Base-by-base conservation (phyloP, 2,329 filamentous ascomycete genomes). In the Arthroderma sp. region DNA sequence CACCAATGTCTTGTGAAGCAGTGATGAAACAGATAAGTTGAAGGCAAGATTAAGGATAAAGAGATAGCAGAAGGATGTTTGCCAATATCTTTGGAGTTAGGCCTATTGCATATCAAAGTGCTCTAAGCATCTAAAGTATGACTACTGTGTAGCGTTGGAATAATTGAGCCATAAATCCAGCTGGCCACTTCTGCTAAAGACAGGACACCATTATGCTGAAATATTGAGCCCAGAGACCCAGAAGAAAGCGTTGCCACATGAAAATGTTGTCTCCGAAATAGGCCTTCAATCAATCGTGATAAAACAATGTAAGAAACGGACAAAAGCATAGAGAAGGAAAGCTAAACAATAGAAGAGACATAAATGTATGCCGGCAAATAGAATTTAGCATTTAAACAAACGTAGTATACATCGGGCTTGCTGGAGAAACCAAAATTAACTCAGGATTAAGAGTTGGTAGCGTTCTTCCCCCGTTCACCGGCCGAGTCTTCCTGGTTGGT, bases 401-500 rank as follows among this genome's bases (percentile, higher is more conserved):
- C 4, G 28, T 58, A 58, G 52, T 55, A 55, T 58, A 58, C 56
- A 58, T 44, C 54, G 37, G 41, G 23, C 41, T 11, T 56, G 49
- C 38, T 51, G 31, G 37, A 43, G 39, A 25, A 55, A 38, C 31
- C 19, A 54, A 59, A 60, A 58, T 2, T 4, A 35, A 25, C 11
- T 37, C 28, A 31, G 17, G 17, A 19, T 54, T 65, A 71, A 62
- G 66, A 71, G 61, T 67, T 65, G 57, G 44, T 35, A 17, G 66
- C 59, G 51, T 62, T 66, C 64, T 74, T 76, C 57, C 66, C 68
- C 65, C 74, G 74, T 57, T 74, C 74, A 28, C 66, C 68, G 49
- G 67, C 65, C 43, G 70, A 67, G 54, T 77, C 75, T 53, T 77
- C 75, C 61, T 71, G 69, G 56, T 69, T 66, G 37, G 70, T 70